Base-by-base conservation (phyloP, 139 green algal genomes). In the Picocystis salinarum region DNA sequence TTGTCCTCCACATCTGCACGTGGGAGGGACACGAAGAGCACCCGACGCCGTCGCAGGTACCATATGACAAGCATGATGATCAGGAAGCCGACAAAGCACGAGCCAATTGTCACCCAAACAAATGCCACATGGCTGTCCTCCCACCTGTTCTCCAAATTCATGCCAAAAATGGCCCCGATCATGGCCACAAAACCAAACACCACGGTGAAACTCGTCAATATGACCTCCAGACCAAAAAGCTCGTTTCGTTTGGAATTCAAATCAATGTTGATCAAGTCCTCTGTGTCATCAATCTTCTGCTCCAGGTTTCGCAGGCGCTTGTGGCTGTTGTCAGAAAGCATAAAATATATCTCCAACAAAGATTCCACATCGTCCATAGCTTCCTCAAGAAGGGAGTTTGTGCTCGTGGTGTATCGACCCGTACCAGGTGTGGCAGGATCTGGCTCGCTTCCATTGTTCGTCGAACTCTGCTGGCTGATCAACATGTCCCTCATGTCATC, bases 211-310 rank as follows among this genome's bases (percentile, higher is more conserved):
- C 24, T 42, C 20, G 25, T 20, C 20, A 42, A 42, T 20, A 28
- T 42, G 36, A 42, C 36, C 23, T 50, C 28, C n/a, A 50, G 23
- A 18, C 22, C 22, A 5, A 39, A 23, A 28, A 50, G 42, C 25
- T 50, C 22, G 42, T 50, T 50, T 15, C 28, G 28, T 28, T 33
- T 28, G 23, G 24, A 28, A 18, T 50, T 30, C 5, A 50, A 30
- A 28, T 50, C 42, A 15, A 50, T 50, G 25, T 50, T 50, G 42
- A 50, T 50, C 5, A 50, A 30, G 9, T 50, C 42, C 25, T 50
- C 42, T n/a, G 42, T 50, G 42, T 50, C 42, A 10, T 50, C 42
- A n/a, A 50, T 50, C 15, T 33, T 24, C 23, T 50, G 28, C 22
- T 28, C 22, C 4, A 31, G 28, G 23, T 33, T 28, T 9, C 28